A percentile compares a stretch with the other conserved stretches of the same genome.
Evolutionary conservation across 495 filamentous ascomycete species (phyloP).

Genomic region (Lophiotrema nucula): DNA sequence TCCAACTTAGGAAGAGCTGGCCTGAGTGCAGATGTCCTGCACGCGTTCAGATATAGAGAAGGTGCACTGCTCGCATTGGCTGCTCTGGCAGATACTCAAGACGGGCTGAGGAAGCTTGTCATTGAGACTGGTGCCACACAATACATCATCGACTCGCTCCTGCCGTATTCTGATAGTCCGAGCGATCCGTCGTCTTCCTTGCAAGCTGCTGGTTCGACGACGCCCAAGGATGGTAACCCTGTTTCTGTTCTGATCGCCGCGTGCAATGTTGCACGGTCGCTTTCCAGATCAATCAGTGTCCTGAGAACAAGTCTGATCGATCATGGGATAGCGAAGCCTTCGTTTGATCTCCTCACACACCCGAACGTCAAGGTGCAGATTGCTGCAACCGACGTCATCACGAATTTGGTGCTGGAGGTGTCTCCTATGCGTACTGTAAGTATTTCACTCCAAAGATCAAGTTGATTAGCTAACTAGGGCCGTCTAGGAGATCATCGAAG

Average conservation of each 20-base stretch:
- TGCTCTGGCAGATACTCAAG: conserved; percentile 73
- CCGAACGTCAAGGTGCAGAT: conserved; percentile 78
- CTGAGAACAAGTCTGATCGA: conserved; percentile 85
- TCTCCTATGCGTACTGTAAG: conserved; percentile 86
- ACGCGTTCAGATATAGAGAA: conserved; percentile 75
- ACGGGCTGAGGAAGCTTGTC: conserved; percentile 78
- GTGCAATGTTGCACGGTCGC: conserved; percentile 70
- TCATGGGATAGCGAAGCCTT: conserved; percentile 71
- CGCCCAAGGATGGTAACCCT: conserved; percentile 49
- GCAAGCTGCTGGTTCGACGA: conserved; percentile 42
- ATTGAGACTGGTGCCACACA: conserved; percentile 76
- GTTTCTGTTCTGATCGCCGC: conserved; percentile 75
- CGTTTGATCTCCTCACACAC: conserved; percentile 75
- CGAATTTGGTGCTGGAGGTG: conserved; percentile 80
- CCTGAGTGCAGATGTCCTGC: conserved; percentile 60
- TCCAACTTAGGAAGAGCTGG: conserved; percentile 61
- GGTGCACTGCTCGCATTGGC: conserved; percentile 76
- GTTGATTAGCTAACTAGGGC: not conserved
- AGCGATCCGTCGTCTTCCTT: conserved; percentile 14
- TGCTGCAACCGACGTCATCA: conserved; percentile 75
- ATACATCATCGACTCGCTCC: conserved; percentile 81
- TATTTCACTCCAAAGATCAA: not conserved
- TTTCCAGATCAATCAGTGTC: conserved; percentile 80
- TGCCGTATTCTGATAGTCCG: conserved; percentile 49
- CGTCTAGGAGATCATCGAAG: conserved; percentile 68